Evolutionary conservation across 108 stramenopile species (phyloP).

Genomic region (Conticribra guillardii): DNA sequence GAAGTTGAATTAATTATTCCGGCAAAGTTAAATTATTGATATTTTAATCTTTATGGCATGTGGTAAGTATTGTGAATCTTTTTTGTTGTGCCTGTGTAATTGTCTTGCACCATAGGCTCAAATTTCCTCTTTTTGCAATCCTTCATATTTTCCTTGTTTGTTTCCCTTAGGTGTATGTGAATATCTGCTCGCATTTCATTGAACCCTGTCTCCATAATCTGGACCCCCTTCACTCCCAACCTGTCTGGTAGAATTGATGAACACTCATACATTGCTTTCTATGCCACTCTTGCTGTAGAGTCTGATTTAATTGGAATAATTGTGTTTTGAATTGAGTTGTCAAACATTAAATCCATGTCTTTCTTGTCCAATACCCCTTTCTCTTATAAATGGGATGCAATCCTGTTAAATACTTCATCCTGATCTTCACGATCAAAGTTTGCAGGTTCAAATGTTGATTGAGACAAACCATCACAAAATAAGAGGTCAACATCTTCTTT

Average conservation of each 20-base stretch:
- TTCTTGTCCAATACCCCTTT: background rate
- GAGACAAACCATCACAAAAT: no score
- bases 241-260: background rate
- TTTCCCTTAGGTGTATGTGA: background rate
- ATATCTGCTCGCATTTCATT: background rate
- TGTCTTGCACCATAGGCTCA: background rate
- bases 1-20: no score
- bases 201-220: background rate
- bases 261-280: background rate
- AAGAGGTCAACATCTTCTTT: no score
- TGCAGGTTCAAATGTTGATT: no score
- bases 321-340: background rate
- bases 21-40: background rate
- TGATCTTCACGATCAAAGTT: no score
- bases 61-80: background rate
- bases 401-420: no score
- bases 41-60: background rate
- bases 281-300: background rate
- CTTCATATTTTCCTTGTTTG: background rate
- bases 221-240: background rate
- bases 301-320: background rate
- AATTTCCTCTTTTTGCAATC: background rate
- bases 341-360: background rate
- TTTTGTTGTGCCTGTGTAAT: background rate
- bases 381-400: no score